Evolutionary conservation across 2,329 filamentous ascomycete genomes (phyloP).

Genomic region (Penicillium sp.): DNA sequence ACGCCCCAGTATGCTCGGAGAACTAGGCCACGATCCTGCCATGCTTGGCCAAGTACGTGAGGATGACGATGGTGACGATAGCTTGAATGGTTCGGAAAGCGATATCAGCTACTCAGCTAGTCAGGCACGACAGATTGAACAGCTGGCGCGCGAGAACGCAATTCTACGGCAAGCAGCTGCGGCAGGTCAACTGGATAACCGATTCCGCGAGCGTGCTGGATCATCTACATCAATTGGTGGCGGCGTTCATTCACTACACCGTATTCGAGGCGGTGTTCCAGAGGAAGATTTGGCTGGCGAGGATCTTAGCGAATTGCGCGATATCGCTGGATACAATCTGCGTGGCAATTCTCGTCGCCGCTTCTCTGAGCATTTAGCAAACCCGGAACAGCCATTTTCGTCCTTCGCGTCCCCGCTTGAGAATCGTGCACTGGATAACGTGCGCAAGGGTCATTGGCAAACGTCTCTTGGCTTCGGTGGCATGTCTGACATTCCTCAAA

Average conservation of each 20-base stretch:
- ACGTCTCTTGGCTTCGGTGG: constrained; percentile 51
- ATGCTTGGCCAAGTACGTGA: constrained; percentile 50
- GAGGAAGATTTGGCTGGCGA: constrained; percentile 49
- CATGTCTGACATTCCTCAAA: constrained; percentile 48
- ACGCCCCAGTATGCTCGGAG: constrained; percentile 50
- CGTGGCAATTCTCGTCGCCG: constrained; percentile 41
- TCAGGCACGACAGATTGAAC: constrained; percentile 48
- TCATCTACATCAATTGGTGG: constrained; percentile 41
- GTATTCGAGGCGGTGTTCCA: constrained; percentile 42
- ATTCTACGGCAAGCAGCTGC: constrained; percentile 47
- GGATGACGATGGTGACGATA: constrained; percentile 49
- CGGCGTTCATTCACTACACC: constrained; percentile 37
- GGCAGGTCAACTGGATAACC: constrained; percentile 40
- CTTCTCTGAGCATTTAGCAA: constrained; percentile 46
- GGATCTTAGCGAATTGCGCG: constrained; percentile 46
- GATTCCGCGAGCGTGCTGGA: constrained; percentile 43
- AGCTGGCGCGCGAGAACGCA: constrained; percentile 49
- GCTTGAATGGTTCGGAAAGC: constrained; percentile 40
- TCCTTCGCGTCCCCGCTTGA: constrained; percentile 38
- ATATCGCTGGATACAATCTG: constrained; percentile 41
- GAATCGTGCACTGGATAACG: constrained; percentile 46
- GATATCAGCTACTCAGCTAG: constrained; percentile 38
- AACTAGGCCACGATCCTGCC: constrained; percentile 47
- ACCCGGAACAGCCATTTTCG: constrained; percentile 43
- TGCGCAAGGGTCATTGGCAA: constrained; percentile 52